Evolutionary conservation across 495 filamentous ascomycete genomes (phyloP).

Genomic region (Neurospora discreta): DNA sequence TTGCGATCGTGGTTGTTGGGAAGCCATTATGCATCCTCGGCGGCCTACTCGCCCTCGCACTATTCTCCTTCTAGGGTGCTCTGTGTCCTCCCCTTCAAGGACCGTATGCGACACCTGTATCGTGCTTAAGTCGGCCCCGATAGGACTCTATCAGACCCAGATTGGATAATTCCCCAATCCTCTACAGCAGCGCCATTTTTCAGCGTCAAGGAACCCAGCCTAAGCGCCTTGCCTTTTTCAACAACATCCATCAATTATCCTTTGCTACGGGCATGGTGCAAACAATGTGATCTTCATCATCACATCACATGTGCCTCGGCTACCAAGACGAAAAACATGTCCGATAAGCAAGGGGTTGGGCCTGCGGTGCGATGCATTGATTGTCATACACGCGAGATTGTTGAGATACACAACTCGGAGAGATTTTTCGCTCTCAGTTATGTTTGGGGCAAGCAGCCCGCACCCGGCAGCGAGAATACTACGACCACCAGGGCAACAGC

Average conservation of each 20-base stretch:
- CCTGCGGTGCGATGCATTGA: neutral
- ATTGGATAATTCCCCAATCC: neutral
- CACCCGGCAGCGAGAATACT: neutral
- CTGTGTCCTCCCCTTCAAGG: too few relatives aligned
- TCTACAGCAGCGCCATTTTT: neutral
- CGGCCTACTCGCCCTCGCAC: neutral
- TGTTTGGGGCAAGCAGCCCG: neutral
- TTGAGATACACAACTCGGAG: neutral
- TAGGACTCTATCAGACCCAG: too few relatives aligned
- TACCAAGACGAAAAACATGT: too few relatives aligned
- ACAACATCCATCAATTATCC: neutral
- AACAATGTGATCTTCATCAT: neutral
- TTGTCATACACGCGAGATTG: neutral
- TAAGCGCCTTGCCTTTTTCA: neutral
- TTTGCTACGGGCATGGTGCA: neutral
- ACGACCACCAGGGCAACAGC: neutral
- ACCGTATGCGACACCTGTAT: too few relatives aligned
- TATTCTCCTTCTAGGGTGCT: neutral
- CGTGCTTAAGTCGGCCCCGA: too few relatives aligned
- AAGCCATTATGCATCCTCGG: accelerated
- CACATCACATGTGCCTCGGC: neutral
- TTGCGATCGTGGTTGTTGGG: neutral
- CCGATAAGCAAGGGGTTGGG: neutral
- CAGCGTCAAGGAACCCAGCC: accelerated
- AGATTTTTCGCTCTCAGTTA: neutral